Conservation (phyloP, 371 early-diverging fungal species). For the Haplosporangium sp. region DNA sequence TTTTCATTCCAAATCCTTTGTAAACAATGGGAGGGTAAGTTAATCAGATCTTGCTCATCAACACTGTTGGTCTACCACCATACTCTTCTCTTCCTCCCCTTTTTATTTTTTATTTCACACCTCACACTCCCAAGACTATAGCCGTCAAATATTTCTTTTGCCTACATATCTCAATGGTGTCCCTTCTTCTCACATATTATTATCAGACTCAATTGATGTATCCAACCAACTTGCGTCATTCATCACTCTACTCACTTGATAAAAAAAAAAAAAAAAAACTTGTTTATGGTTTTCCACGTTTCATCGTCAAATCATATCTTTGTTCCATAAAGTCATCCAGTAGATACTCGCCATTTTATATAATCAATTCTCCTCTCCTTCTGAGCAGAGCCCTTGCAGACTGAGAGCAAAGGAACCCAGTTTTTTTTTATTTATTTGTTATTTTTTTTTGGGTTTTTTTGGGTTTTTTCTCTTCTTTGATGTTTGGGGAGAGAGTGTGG, state of each 20-base stretch:
- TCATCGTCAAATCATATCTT: not conserved
- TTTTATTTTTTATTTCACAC: not conserved
- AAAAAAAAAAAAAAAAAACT: not conserved
- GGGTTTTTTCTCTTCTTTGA: not conserved
- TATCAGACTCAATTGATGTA: too few species aligned
- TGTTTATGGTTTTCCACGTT: constrained; percentile 5
- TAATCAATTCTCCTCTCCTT: not conserved
- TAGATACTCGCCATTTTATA: not conserved
- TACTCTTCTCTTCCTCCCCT: not conserved
- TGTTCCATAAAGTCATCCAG: not conserved
- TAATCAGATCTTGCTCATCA: constrained; percentile 4
- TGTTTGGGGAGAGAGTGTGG: not conserved
- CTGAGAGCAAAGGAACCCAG: not conserved
- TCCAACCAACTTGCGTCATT: too few species aligned
- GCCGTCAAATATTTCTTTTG: not conserved
- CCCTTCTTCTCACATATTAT: too few species aligned
- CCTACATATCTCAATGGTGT: too few species aligned
- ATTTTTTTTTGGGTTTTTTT: too few species aligned
- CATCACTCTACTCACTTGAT: not conserved
- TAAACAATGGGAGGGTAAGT: constrained; percentile 43
- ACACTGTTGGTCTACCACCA: not conserved
- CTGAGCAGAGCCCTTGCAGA: not conserved
- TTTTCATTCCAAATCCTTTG: constrained; percentile 8
- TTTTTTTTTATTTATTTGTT: not conserved
- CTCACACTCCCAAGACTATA: not conserved